Evolutionary conservation across 148 eudicot species (phyloP), one percentile per base, ranked within the genome.

Genomic region (Vaccinium darrowii): DNA sequence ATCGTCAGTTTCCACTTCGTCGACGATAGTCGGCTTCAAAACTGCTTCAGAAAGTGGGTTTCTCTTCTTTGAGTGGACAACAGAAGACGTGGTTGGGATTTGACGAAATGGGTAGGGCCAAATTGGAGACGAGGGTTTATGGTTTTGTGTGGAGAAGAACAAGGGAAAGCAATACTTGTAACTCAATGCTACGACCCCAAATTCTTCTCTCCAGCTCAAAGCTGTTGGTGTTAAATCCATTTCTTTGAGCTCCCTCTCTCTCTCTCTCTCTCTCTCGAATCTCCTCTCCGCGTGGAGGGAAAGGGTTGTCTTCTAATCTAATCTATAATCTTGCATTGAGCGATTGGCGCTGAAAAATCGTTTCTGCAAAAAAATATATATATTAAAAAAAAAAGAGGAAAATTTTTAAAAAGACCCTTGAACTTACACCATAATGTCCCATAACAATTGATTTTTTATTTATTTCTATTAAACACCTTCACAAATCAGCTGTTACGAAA

Each of bases 21-120:
- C 90, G 56, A 90, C 78, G 69, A 92, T 87, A 30, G 84, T 85
- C 36, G 94, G 93, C 79, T 86, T 86, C 58, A 87, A 69, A 90
- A 86, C 65, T 27, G 91, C 85, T n/a, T 91, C 88, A 2, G 87
- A 76, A 16, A 71, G 79, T 14, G 87, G 78, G 57, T 87, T 78
- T 57, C 82, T 93, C 76, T 90, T 92, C 88, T 79, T 93, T 63
- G 94, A 92, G 65, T 83, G 57, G 5, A 86, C 72, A 69, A 81
- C 36, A 81, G 58, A 80, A 79, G 77, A 47, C 63, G 23, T 69
- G 18, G 11, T 13, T 0, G 67, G 84, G 67, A 84, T 39, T 13
- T 10, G n/a, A 13, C 56, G 63, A 56, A 65, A 86, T 56, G 57
- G 81, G 75, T 43, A 73, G 67, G 86, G 25, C 53, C 73, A 51